Evolutionary conservation across 495 filamentous ascomycete species (phyloP), one percentile per base, ranked within the genome.

Genomic region (Hypoxylon cercidicola): DNA sequence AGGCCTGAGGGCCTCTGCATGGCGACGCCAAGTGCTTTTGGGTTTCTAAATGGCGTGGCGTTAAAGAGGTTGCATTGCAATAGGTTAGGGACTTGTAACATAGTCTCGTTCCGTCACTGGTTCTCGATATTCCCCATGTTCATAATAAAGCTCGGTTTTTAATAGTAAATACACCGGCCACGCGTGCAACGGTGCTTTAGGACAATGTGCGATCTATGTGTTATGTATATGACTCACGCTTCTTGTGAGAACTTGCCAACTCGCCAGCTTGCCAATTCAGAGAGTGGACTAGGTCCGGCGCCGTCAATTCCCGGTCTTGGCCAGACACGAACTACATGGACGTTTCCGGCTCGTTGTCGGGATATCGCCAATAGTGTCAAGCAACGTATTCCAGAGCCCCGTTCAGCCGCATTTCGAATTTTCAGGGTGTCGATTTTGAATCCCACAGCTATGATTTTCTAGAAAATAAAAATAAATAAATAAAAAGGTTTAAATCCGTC

Each of bases 1-100:
- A 72, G 50, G 58, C 40, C 19, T 74, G 64, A 60, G 54, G 13
- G 43, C 39, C 39, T 40, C 19, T 61, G 35, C 32, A 34, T 49
- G 32, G 6, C 20, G 45, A 16, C 43, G 50, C 15, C 30, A 30
- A 49, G 37, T 40, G 46, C 25, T 32, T n/a, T 28, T 40, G 41
- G n/a, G 12, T 19, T 47, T 35, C 15, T 9, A 37, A 37, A 19
- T 52, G 32, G 25, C 12, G 55, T 49, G 49, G 19, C 50, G 32
- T 23, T 46, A 12, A 15, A 43, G 20, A 28, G 15, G 25, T 10
- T 47, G 45, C 56, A 66, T 60, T 25, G 63, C 46, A 45, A 45
- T 51, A 39, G 12, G 19, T 23, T 37, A 1, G 8, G 62, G 62
- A 48, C 49, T 66, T 45, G 49, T 19, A 35, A 16, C 40, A 32